Evolutionary conservation across 139 green algal genomes (phyloP).

Genomic region (Pleodorina starrii): DNA sequence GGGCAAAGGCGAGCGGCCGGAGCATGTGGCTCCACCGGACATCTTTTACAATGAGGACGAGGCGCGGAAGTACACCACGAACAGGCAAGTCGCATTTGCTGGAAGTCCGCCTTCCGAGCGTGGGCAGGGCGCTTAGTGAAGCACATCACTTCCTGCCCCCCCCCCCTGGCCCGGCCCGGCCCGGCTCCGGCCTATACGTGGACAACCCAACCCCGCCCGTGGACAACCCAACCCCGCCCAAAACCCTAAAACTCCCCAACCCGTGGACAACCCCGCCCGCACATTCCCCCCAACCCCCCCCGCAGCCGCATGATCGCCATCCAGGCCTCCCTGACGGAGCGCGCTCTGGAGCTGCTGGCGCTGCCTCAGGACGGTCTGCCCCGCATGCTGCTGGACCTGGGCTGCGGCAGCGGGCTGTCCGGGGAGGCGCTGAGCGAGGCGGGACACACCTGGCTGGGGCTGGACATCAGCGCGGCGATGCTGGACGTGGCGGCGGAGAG

Average conservation of each 20-base stretch:
- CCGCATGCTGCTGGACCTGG: conserved; percentile 94
- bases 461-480: conserved; percentile 92
- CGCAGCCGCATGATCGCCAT: conserved; percentile 89
- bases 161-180: too few relatives aligned
- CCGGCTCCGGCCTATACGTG: too few relatives aligned
- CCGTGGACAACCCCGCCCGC: conserved; percentile 18
- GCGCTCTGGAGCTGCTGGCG: conserved; percentile 95
- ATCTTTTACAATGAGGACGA: conserved; percentile 97
- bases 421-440: conserved; percentile 77
- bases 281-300: not conserved
- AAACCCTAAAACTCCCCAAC: too few relatives aligned
- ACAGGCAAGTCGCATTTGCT: conserved; percentile 56
- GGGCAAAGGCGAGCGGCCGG: conserved; percentile 86
- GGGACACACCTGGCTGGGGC: conserved; percentile 89
- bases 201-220: too few relatives aligned
- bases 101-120: not conserved
- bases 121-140: not conserved
- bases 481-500: conserved; percentile 82
- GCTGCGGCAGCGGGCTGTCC: conserved; percentile 94
- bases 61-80: conserved; percentile 96
- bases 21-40: conserved; percentile 92
- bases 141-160: not conserved
- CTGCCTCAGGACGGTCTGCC: conserved; percentile 89
- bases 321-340: conserved; percentile 84
- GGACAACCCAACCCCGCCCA: too few relatives aligned